These are phyloP conservation scores for Mycena rosella DNA, from an alignment of 768 basidiomycete genomes.

Conservation along the genomic window DNA sequence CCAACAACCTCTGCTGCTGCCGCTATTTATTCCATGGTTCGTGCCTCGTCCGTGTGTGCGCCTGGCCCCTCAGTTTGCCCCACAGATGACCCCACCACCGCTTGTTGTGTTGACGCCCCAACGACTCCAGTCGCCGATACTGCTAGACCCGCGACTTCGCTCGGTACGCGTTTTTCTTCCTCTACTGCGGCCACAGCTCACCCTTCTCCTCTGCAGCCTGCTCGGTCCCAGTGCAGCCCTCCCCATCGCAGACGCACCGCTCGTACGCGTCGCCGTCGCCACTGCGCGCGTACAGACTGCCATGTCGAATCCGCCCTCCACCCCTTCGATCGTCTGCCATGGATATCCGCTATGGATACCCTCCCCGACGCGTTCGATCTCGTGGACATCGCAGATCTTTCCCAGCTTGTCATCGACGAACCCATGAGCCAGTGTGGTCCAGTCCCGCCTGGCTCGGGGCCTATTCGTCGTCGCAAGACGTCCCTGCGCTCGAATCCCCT, in stretches of 20 bases:
- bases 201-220: constrained; percentile 1
- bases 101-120: constrained; percentile 16
- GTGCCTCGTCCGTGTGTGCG: constrained; percentile 11
- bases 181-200: constrained; percentile 14
- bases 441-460: constrained; percentile 55
- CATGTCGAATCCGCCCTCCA: constrained; percentile 51
- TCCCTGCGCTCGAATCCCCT: constrained; percentile 66
- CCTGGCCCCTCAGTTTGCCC: constrained; percentile 8
- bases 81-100: constrained; percentile 34
- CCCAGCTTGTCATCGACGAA: constrained; percentile 58
- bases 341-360: constrained; percentile 71
- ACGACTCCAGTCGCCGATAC: constrained; percentile 43
- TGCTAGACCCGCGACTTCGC: constrained; percentile 34
- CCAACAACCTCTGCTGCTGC: constrained; percentile 35
- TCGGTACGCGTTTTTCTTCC: constrained; percentile 18
- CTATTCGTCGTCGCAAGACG: constrained; percentile 70
- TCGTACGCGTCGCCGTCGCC: constrained; percentile 54
- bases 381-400: constrained; percentile 76
- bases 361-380: constrained; percentile 55
- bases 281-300: constrained; percentile 56
- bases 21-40: constrained; percentile 41
- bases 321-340: constrained; percentile 74
- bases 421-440: constrained; percentile 37
- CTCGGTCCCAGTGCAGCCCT: constrained; percentile 39
- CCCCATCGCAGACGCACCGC: constrained; percentile 53